These are phyloP conservation scores for Arachnomyces sp. DNA, from an alignment of 2,329 filamentous ascomycete genomes.

Conservation along the genomic window DNA sequence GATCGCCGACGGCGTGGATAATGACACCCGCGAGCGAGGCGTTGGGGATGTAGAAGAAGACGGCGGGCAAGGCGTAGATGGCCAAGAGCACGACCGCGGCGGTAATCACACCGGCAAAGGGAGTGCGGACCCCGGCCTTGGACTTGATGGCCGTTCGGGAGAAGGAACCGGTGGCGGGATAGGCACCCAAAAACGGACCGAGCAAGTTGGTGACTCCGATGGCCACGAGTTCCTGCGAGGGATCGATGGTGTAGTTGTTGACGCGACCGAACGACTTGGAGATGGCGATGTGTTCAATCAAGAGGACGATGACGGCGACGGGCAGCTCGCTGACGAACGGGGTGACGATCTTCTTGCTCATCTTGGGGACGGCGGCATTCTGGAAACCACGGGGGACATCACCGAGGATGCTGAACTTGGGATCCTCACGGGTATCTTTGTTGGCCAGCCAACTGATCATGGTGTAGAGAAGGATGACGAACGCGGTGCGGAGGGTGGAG, in stretches of 20 bases:
- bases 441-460: constrained; percentile 84
- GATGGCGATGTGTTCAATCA: constrained; percentile 96
- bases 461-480: constrained; percentile 87
- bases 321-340: constrained; percentile 68
- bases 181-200: constrained; percentile 84
- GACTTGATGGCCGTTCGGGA: constrained; percentile 95
- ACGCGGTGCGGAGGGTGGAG: constrained; percentile 82
- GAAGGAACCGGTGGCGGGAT: constrained; percentile 91
- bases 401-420: constrained; percentile 67
- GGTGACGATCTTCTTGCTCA: constrained; percentile 60
- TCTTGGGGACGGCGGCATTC: constrained; percentile 63
- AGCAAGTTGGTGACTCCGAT: constrained; percentile 87
- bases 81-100: constrained; percentile 78
- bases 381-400: constrained; percentile 79
- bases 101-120: constrained; percentile 83
- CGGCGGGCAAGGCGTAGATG: constrained; percentile 76
- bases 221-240: constrained; percentile 90
- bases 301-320: constrained; percentile 80
- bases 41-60: constrained; percentile 90
- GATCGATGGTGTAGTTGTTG: constrained; percentile 93
- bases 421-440: constrained; percentile 54
- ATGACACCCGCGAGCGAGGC: constrained; percentile 79
- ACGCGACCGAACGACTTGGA: constrained; percentile 93
- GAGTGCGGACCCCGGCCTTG: constrained; percentile 89
- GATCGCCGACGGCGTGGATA: constrained; percentile 87